Percentiles rank a stretch among this genome's conserved stretches.
phyloP scores from a whole-genome alignment of 768 basidiomycete genomes.

The Phaeotremella skinneri region DNA sequence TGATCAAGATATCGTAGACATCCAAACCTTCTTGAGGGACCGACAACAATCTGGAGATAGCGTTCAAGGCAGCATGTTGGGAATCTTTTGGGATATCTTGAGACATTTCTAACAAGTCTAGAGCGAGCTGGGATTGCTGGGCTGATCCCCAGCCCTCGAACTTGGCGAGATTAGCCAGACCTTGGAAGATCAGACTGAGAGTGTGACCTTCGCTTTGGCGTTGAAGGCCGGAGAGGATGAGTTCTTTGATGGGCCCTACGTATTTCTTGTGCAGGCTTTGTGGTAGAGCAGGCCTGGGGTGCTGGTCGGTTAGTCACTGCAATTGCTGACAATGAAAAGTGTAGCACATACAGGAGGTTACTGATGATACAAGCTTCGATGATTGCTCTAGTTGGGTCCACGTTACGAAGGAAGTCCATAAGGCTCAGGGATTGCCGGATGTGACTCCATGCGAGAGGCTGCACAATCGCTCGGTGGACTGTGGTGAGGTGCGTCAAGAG shows the following conservation, averaged over 20 bases:
- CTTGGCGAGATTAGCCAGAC: conserved; percentile 41
- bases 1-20: conserved; percentile 33
- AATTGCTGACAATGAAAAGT: conserved; percentile 3
- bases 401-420: conserved; percentile 39
- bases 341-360: conserved; percentile 34
- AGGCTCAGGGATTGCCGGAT: conserved; percentile 38
- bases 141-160: conserved; percentile 29
- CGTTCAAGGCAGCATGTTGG: conserved; percentile 42
- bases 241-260: conserved; percentile 37
- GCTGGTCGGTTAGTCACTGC: neutral
- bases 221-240: conserved; percentile 39
- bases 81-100: conserved; percentile 44
- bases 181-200: conserved; percentile 38
- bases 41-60: conserved; percentile 32
- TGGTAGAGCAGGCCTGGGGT: conserved; percentile 37
- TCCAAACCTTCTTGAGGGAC: conserved; percentile 37
- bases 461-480: conserved; percentile 41
- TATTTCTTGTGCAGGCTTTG: conserved; percentile 39
- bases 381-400: conserved; percentile 37
- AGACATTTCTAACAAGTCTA: conserved; percentile 40
- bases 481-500: conserved; percentile 40
- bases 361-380: conserved; percentile 47
- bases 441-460: conserved; percentile 44
- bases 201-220: conserved; percentile 25
- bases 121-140: conserved; percentile 30